Conservation (phyloP, 306 rosid species). For the Glycine soja region DNA sequence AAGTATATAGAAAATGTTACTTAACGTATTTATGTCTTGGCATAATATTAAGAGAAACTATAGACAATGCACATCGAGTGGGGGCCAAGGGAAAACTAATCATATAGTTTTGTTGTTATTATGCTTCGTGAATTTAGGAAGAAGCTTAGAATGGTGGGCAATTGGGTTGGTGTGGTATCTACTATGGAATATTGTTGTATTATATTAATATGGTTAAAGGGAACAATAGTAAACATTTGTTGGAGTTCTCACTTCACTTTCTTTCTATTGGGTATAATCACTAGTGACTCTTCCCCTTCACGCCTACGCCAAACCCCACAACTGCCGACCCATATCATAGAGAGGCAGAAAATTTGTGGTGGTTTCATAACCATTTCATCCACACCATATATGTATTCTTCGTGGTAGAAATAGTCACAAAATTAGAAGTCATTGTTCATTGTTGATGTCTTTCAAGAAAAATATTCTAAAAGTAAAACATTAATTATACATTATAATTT, state of each 20-base stretch:
- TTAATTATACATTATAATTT: too few relatives aligned
- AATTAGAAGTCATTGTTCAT: too few relatives aligned
- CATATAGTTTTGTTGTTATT: neutral
- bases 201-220: neutral
- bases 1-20: neutral
- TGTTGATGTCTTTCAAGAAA: too few relatives aligned
- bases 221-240: neutral
- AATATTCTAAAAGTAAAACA: too few relatives aligned
- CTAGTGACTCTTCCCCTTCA: slow-evolving; percentile 34
- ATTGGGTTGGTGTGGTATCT: slow-evolving; percentile 36
- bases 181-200: neutral
- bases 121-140: slow-evolving; percentile 16
- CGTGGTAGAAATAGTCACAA: neutral
- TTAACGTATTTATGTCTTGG: neutral
- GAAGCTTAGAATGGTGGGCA: slow-evolving; percentile 9
- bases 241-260: neutral
- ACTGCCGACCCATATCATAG: slow-evolving; percentile 51
- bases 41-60: neutral
- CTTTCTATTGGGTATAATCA: neutral
- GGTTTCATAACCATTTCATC: neutral
- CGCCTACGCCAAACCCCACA: slow-evolving; percentile 32
- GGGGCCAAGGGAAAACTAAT: neutral
- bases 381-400: neutral
- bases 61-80: neutral
- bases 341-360: neutral